Base-by-base conservation (phyloP, 1,284 basidiomycete species). In the Chalciporus sp. region DNA sequence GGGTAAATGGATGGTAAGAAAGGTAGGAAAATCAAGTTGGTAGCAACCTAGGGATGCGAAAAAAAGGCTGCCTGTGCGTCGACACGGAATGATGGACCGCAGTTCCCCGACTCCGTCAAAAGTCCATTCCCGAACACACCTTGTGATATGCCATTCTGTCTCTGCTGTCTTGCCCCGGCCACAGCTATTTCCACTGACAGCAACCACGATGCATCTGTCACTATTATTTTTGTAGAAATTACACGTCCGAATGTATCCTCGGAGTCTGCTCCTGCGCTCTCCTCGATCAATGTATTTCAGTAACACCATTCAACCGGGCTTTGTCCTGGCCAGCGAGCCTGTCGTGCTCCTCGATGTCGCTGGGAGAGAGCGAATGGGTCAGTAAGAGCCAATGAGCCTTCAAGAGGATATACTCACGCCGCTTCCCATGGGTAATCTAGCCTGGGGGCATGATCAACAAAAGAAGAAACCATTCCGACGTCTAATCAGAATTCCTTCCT, bases 341-440 rank as follows among this genome's bases (percentile, higher is more conserved):
- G 66, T 92, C 88, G 65, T 92, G 90, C 63, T 86, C 85, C 56
- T 90, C 88, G 63, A 92, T 92, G 62, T 90, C 80, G 55, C 89
- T 92, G 65, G 40, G 3, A 51, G 44, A 49, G 46, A 12, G 20
- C n/a, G n/a, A n/a, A n/a, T 10, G 10, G 16, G 40, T 64, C 47
- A 53, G 44, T 14, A 7, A 19, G 49, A 26, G 42, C 33, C 17
- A 43, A 51, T 31, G 11, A 37, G 27, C 55, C 53, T 58, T 60
- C 62, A 47, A 59, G 23, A 51, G 51, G 39, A 47, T 55, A 52
- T 47, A 68, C 87, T 73, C 67, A 90, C 89, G 68, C 76, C 14
- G 84, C 81, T 75, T 92, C 90, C 90, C 90, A 92, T 65, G 90
- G 90, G 68, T 92, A 92, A 66, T 92, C 88, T 59, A 92, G 74